These are phyloP conservation scores for Botrytis cinerea DNA, from an alignment of 2,329 filamentous ascomycete genomes.

Conservation along the genomic window DNA sequence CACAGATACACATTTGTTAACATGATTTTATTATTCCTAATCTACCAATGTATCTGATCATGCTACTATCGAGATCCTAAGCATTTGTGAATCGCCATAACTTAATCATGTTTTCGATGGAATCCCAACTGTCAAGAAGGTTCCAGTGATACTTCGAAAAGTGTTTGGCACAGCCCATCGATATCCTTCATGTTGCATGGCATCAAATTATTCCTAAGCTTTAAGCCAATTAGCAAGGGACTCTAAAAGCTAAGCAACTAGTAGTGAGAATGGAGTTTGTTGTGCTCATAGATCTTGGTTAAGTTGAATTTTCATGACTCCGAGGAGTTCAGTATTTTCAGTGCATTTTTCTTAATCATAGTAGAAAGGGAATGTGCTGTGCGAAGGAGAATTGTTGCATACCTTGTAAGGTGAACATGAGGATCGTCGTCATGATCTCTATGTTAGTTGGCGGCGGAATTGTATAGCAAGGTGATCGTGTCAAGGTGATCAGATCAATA, in stretches of 20 bases:
- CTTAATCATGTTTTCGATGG: background rate
- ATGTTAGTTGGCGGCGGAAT: background rate
- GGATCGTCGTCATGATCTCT: background rate
- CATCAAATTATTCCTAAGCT: background rate
- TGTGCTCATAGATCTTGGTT: slow-evolving; percentile 45
- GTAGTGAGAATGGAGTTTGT: background rate
- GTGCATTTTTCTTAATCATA: slow-evolving; percentile 44
- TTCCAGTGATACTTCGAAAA: too few relatives aligned
- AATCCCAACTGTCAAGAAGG: background rate
- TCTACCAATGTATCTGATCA: too few relatives aligned
- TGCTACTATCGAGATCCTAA: background rate
- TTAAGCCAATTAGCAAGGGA: background rate
- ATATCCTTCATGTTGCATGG: too few relatives aligned
- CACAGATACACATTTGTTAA: background rate
- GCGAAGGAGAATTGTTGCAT: background rate
- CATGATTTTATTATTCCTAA: background rate
- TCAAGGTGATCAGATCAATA: too few relatives aligned
- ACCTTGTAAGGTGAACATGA: background rate
- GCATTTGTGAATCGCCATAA: background rate
- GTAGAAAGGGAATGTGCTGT: slow-evolving; percentile 10
- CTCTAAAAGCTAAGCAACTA: background rate
- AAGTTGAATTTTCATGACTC: slow-evolving; percentile 40
- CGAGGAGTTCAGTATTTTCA: slow-evolving; percentile 44
- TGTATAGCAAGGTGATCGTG: background rate
- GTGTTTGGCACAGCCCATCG: too few relatives aligned